Base-by-base conservation (phyloP, 345 rosid species). In the Psidium friedrichsthalianum region DNA sequence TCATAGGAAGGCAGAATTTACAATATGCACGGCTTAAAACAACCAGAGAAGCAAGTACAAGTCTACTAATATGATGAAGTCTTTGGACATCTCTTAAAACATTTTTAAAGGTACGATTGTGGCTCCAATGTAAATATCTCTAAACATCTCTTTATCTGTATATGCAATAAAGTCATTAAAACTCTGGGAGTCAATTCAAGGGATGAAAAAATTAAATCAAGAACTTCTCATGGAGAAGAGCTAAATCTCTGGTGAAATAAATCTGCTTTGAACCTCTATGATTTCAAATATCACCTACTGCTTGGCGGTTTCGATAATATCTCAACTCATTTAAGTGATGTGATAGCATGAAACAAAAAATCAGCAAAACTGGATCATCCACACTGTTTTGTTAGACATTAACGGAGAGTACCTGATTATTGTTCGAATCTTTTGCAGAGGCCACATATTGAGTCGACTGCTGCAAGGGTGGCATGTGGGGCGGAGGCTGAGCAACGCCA, bases 391-490 rank as follows among this genome's bases (percentile, higher is more conserved):
- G 78, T 69, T 61, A 64, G 81, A 51, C 25, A 16, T 20, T 61
- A 69, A 21, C 20, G 1, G 22, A 49, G 25, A 47, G 47, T 25
- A 58, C 55, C 84, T 57, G 56, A 82, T 92, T 93, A 84, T 86
- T 91, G 86, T 83, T 87, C 57, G 86, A 85, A 88, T 94, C 97
- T 91, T 88, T 93, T 44, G 89, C 86, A 84, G 92, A 49, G 86
- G 86, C 84, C 59, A 82, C 83, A 8, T 84, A 82, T 69, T 87
- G 96, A 86, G 88, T 64, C 44, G 92, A 56, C 86, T 88, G 94
- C 74, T 89, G 95, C 86, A 87, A 44, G 83, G 91, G 88, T 36
- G 94, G 92, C 74, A 87, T 82, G 82, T 89, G 90, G 5, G 94
- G 85, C 49, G 87, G 89, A 81, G 90, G 82, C 29, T 90, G 90